Conservation (phyloP, 768 basidiomycete species). For the Infundibulicybe gibba region DNA sequence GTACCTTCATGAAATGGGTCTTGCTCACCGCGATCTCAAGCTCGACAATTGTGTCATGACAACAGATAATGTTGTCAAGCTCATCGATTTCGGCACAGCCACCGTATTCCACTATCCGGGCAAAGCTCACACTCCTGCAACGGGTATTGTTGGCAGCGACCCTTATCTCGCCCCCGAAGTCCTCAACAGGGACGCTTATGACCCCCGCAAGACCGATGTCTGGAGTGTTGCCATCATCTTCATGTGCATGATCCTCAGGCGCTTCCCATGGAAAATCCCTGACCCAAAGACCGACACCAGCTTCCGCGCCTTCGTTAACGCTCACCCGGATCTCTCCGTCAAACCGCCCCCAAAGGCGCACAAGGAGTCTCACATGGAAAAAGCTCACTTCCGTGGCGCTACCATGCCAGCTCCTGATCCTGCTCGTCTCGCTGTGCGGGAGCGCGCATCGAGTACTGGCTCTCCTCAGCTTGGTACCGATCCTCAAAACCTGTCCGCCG, state of each 20-base stretch:
- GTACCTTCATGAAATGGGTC: conserved; percentile 95
- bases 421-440: conserved; percentile 20
- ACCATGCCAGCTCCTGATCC: conserved; percentile 31
- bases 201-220: conserved; percentile 96
- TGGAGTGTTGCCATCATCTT: conserved; percentile 99
- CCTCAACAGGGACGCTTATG: conserved; percentile 73
- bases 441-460: conserved; percentile 31
- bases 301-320: conserved; percentile 88
- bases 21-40: conserved; percentile 98
- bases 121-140: conserved; percentile 73
- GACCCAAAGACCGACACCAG: conserved; percentile 90
- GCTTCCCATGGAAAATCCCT: conserved; percentile 99
- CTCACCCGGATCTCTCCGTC: conserved; percentile 80
- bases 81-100: conserved; percentile 99
- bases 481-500: conserved; percentile 28
- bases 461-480: conserved; percentile 17
- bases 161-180: conserved; percentile 99
- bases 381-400: conserved; percentile 23
- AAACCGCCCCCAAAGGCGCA: conserved; percentile 38
- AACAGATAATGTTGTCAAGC: conserved; percentile 89
- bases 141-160: conserved; percentile 94
- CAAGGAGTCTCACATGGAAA: conserved; percentile 16
- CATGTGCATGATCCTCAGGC: conserved; percentile 95
- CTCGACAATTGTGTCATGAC: conserved; percentile 99
- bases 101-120: conserved; percentile 99